Evolutionary conservation across 1,284 basidiomycete species (phyloP), one percentile per base, ranked within the genome.

Genomic region (Sphagnurus paluster): DNA sequence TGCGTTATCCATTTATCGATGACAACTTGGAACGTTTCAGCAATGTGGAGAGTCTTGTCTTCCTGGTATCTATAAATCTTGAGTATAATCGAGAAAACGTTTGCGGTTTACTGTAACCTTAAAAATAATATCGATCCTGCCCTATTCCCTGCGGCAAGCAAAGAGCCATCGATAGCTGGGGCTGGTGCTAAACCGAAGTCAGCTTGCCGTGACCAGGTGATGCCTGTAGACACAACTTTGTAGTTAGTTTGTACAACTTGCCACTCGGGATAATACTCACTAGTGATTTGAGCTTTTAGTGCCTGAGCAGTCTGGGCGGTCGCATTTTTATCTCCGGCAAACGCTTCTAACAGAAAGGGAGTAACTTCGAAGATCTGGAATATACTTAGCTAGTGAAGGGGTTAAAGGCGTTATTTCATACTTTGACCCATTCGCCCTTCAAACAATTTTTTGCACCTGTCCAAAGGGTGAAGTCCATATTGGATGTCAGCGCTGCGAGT

Each of bases 111-210:
- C 28, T 11, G 63, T 34, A 49, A 84, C 87, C 80, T 76, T 33
- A 87, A 59, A 28, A 90, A 75, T 14, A 71, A 61, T 14, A 89
- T 57, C 21, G 68, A 70, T 20, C 88, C 87, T 2, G 78, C 81
- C 32, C 85, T 71, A 48, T 78, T 88, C 4, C 82, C 81, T 0
- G 75, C 61, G 2, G 90, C 82, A 4, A 97, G 75, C 1, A 82
- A 62, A 0, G 89, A 89, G 0, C 79, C 86, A 55, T 96, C 87
- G 2, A 88, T 54, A 10, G 75, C 67, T 0, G 84, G 79, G 3
- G 74, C 69, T 3, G 83, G 83, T n/a, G 55, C 58, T 9, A 77
- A 51, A 10, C 70, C 70, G 63, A 84, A 87, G 44, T 77, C 63
- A 3, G 77, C 68, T 57, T 84, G 80, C 17, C 62, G 49, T 2